A percentile compares a stretch with the other conserved stretches of the same genome.
These are phyloP conservation scores for Penicillium roqueforti DNA, from an alignment of 495 filamentous ascomycete genomes.

Conservation along the genomic window DNA sequence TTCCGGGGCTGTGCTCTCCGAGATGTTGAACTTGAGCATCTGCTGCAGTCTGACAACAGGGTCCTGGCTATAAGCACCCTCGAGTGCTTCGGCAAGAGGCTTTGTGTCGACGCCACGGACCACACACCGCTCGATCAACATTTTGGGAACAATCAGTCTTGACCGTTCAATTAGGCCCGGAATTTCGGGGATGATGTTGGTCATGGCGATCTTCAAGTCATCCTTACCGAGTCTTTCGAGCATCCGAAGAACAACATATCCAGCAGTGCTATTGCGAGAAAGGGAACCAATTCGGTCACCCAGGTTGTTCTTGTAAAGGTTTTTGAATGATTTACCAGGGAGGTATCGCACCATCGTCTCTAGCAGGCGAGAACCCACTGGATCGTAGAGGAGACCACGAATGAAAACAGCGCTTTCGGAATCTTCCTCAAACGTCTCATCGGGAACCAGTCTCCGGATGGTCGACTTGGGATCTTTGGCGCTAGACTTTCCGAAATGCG, in stretches of 20 bases:
- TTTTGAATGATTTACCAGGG: slow-evolving; percentile 86
- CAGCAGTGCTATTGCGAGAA: slow-evolving; percentile 82
- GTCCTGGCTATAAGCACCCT: slow-evolving; percentile 53
- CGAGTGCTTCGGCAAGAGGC: slow-evolving; percentile 56
- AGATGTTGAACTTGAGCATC: slow-evolving; percentile 50
- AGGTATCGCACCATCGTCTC: slow-evolving; percentile 76
- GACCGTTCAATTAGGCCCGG: slow-evolving; percentile 64
- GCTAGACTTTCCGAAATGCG: slow-evolving; percentile 59
- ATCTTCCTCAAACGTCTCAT: slow-evolving; percentile 56
- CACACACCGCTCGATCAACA: slow-evolving; percentile 75
- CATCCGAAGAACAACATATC: slow-evolving; percentile 74
- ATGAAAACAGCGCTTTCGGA: slow-evolving; percentile 66
- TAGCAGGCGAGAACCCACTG: slow-evolving; percentile 81
- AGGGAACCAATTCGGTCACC: slow-evolving; percentile 69
- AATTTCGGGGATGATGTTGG: slow-evolving; percentile 65
- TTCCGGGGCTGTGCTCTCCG: slow-evolving; percentile 17
- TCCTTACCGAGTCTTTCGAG: slow-evolving; percentile 81
- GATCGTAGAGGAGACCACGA: slow-evolving; percentile 79
- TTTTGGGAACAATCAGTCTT: slow-evolving; percentile 71
- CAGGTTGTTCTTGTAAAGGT: slow-evolving; percentile 69
- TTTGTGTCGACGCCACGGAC: slow-evolving; percentile 60
- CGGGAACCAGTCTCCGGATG: slow-evolving; percentile 58
- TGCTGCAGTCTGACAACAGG: slow-evolving; percentile 50
- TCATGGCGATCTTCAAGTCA: slow-evolving; percentile 66
- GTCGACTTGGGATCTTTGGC: slow-evolving; percentile 57